Evolutionary conservation across 306 rosid genomes (phyloP), one percentile per base, ranked within the genome.

Genomic region (Sicyos baderoa): DNA sequence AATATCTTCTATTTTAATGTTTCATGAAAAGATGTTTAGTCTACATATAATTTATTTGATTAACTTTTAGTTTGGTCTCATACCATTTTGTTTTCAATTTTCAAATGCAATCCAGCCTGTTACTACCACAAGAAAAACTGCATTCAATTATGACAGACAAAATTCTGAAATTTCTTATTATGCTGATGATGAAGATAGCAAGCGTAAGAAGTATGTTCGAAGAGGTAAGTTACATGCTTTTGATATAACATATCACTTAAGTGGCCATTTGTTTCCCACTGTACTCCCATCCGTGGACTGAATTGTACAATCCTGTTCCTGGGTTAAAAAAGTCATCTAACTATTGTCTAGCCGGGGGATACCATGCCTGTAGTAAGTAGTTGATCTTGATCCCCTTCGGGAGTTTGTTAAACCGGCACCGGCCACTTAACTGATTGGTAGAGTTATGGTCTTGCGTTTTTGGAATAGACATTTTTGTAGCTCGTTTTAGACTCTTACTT

Each of bases 141-240:
- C 84, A 72, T 18, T 88, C 79, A 80, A 82, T 63, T 81, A 77
- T 75, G 99, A 94, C 6, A 84, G 92, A 59, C 97, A 90, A 72
- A 94, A 80, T 76, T 88, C 97, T 70, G 97, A 90, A 84, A 83
- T 83, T 16, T 87, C 95, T 52, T 94, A 94, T 79, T 85, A 86
- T 76, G 99, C 95, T 60, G 99, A 88, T 49, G 99, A 94, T 78
- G 99, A 94, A 85, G 99, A 94, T 72, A 86, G 77, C 21, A 90
- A 90, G 61, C 81, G 68, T 54, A 94, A 86, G 74, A 94, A 94
- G 81, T 94, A 94, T 68, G 68, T 83, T 61, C 83, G 77, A 78
- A 87, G 99, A 84, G 99, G 99, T 94, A 82, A 25, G 84, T 79
- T 22, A 44, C 55, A 73, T 17, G 72, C 32, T 3, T 27, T 42